These are phyloP conservation scores for Komagataella pseudopastoris DNA, from an alignment of 805 yeast species.

Conservation along the genomic window DNA sequence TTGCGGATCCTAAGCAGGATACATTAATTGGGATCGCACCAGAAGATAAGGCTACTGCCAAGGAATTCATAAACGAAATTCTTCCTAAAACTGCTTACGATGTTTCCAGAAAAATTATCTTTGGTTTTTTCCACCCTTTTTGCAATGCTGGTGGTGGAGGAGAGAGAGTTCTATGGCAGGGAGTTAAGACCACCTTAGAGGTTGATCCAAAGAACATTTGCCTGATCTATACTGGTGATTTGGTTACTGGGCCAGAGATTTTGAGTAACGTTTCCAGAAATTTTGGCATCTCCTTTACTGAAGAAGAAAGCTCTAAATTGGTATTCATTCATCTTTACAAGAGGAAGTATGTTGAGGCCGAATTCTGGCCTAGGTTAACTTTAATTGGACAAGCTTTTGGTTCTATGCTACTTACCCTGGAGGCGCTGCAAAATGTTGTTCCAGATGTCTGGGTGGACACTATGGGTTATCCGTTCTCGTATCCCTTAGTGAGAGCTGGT, in stretches of 20 bases:
- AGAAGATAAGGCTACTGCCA: conserved; percentile 2
- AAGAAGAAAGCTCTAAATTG: conserved; percentile 35
- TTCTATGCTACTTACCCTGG: conserved; percentile 50
- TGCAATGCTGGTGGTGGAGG: conserved; percentile 98
- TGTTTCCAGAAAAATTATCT: conserved; percentile 29
- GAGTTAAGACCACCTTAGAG: conserved; percentile 56
- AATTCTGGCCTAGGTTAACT: conserved; percentile 30
- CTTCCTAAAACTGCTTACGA: conserved; percentile 21
- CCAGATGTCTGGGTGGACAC: conserved; percentile 96
- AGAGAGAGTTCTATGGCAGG: conserved; percentile 92
- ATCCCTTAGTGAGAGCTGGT: conserved; percentile 44
- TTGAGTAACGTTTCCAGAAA: conserved; percentile 36
- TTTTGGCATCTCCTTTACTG: conserved; percentile 31
- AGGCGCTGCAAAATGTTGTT: conserved; percentile 50
- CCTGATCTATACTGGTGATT: conserved; percentile 37
- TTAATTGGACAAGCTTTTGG: conserved; percentile 83
- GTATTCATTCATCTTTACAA: conserved; percentile 47
- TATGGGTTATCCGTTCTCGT: conserved; percentile 84
- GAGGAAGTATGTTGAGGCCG: conserved; percentile 4
- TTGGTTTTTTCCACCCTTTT: conserved; percentile 91
- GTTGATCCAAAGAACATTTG: conserved; percentile 36
- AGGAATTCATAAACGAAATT: conserved; percentile 4
- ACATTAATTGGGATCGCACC: conserved; percentile 13
- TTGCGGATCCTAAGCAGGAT: conserved; percentile 5
- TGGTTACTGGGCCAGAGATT: conserved; percentile 30